Conservation (phyloP, 306 rosid genomes). For the Hippophae tibetana region DNA sequence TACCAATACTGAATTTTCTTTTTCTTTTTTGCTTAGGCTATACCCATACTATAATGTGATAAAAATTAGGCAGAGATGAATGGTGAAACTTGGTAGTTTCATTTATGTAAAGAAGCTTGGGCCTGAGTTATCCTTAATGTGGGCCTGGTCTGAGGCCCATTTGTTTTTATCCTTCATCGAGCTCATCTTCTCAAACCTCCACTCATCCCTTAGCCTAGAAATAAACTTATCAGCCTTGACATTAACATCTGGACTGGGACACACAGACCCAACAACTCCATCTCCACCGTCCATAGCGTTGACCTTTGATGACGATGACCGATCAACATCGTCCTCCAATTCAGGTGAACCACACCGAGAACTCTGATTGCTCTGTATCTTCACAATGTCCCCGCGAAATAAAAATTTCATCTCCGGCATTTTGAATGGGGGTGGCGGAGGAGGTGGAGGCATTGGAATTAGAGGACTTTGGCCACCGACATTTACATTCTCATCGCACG, state of each 20-base stretch:
- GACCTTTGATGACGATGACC: slow-evolving; percentile 14
- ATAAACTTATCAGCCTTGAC: slow-evolving; percentile 42
- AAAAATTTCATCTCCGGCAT: slow-evolving; percentile 36
- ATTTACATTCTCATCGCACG: slow-evolving; percentile 18
- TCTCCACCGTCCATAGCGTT: slow-evolving; percentile 21
- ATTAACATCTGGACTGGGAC: slow-evolving; percentile 87
- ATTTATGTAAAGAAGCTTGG: neutral
- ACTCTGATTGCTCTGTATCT: slow-evolving; percentile 47
- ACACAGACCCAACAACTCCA: slow-evolving; percentile 29
- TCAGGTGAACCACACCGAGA: slow-evolving; percentile 63
- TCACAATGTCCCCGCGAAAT: slow-evolving; percentile 44
- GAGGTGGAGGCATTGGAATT: slow-evolving; percentile 49
- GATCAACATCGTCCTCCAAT: slow-evolving; percentile 21
- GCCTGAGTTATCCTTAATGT: neutral
- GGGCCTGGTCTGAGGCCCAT: slow-evolving; percentile 2
- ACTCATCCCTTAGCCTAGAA: slow-evolving; percentile 35
- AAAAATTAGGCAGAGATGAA: neutral
- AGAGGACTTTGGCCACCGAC: slow-evolving; percentile 44
- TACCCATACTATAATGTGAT: slow-evolving; percentile 2
- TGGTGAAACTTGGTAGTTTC: neutral
- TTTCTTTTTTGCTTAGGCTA: neutral
- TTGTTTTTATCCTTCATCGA: slow-evolving; percentile 25
- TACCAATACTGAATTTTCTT: too few species aligned
- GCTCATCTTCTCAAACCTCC: slow-evolving; percentile 45
- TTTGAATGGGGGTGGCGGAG: slow-evolving; percentile 49